phyloP scores from a whole-genome alignment of 2,329 filamentous ascomycete species.

The Colletotrichum somersetense region DNA sequence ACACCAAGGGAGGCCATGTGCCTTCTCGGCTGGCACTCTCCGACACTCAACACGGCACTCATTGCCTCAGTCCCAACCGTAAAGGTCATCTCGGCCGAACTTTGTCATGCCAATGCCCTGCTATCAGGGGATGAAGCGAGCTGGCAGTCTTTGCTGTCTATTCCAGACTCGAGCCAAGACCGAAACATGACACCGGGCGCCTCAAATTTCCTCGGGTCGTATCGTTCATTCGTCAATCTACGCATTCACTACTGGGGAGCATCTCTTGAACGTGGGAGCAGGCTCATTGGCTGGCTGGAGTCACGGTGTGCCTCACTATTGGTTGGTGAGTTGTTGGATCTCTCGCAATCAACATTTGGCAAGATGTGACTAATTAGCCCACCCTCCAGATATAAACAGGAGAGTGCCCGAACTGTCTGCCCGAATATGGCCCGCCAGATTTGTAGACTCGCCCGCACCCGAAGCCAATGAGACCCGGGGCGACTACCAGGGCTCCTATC shows the following conservation, averaged over 20 bases:
- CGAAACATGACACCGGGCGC: constrained; percentile 47
- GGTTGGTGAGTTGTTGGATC: constrained; percentile 60
- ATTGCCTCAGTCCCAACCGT: constrained; percentile 67
- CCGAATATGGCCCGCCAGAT: constrained; percentile 74
- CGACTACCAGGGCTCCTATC: constrained; percentile 72
- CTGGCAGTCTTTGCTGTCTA: constrained; percentile 59
- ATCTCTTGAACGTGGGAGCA: constrained; percentile 65
- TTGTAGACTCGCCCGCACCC: constrained; percentile 54
- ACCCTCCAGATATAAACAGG: constrained; percentile 63
- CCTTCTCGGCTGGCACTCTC: constrained; percentile 72
- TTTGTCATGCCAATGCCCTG: constrained; percentile 59
- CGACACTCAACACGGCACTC: constrained; percentile 70
- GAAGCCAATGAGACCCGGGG: constrained; percentile 47
- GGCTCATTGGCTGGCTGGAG: constrained; percentile 73
- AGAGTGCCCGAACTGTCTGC: constrained; percentile 64
- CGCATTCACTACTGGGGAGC: constrained; percentile 76
- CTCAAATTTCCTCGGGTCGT: constrained; percentile 63
- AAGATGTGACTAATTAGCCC: constrained; percentile 8
- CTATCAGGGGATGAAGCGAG: constrained; percentile 53
- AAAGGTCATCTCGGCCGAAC: constrained; percentile 63
- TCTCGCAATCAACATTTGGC: background rate
- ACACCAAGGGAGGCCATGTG: constrained; percentile 71
- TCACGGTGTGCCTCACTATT: constrained; percentile 70
- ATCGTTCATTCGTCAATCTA: constrained; percentile 70
- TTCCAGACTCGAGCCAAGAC: background rate